Base-by-base conservation (phyloP, 768 basidiomycete genomes). In the Podaxis sp. region DNA sequence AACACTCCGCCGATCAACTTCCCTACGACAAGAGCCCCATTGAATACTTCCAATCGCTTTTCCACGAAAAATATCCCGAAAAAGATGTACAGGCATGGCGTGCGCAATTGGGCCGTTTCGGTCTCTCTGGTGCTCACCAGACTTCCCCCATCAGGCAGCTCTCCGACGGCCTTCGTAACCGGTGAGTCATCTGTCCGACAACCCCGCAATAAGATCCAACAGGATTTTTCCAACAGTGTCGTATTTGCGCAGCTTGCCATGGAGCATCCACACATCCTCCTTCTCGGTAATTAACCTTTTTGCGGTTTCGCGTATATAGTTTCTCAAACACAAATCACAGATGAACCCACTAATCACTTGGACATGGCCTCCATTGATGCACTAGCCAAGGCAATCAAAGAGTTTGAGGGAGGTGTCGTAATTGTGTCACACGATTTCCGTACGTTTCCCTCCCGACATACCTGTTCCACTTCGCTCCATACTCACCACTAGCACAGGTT, bases 341-440 rank as follows among this genome's bases (percentile, higher is more conserved):
- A 95, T 72, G 93, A 96, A 74, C 94, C 95, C 54, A 98, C 95
- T 42, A 98, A 97, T 73, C 95, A 98, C 75, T 84, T 97, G 82
- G 95, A 97, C 72, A 96, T 97, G 96, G 89, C 85, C 65, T 95
- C 93, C 28, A 99, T 99, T 73, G 96, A 98, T 71, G 96, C 97
- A 1, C 85, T 99, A 51, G 97, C 97, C 5, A 73, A 75, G 25
- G 96, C 97, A 53, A 98, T 99, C 82, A 97, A 96, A 74, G 92
- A 91, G 70, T 99, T 93, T 72, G 90, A 92, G 70, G 97, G 97
- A 62, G 96, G 97, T 68, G 97, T 99, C 42, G 97, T 98, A 67
- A 98, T 99, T 72, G 97, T 99, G 64, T 98, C 95, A 51, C 97
- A 98, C 79, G 96, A 99, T 76, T 99, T 99, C 90, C 91, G 96